A percentile compares a stretch with the other conserved stretches of the same genome.
phyloP scores from a whole-genome alignment of 768 basidiomycete species.

The Pleurotus salmoneostramineus region DNA sequence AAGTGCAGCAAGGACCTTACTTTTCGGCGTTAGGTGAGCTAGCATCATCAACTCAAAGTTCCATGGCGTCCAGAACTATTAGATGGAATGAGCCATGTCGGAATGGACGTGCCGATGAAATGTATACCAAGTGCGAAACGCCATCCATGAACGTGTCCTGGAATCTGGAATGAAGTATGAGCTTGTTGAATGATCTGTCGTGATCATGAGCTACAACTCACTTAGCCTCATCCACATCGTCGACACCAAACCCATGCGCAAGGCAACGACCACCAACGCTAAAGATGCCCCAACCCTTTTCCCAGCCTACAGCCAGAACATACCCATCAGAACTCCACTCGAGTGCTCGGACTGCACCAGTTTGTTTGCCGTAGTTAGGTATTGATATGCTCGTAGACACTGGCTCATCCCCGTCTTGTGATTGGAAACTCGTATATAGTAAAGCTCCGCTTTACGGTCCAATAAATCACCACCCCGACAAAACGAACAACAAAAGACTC shows the following conservation, averaged over 20 bases:
- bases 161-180: constrained; percentile 34
- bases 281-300: constrained; percentile 85
- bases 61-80: constrained; percentile 90
- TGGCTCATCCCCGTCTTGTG: constrained; percentile 51
- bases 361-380: constrained; percentile 56
- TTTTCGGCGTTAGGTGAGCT: constrained; percentile 46
- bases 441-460: constrained; percentile 52
- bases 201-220: constrained; percentile 16
- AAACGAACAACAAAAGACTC: constrained; percentile 7
- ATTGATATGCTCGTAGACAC: constrained; percentile 58
- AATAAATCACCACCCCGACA: neutral
- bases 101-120: neutral
- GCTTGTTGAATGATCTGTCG: constrained; percentile 5
- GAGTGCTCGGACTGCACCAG: constrained; percentile 62
- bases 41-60: constrained; percentile 86
- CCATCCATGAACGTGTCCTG: constrained; percentile 88
- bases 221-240: constrained; percentile 59
- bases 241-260: constrained; percentile 71
- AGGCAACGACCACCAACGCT: constrained; percentile 87
- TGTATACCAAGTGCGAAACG: constrained; percentile 62
- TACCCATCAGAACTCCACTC: constrained; percentile 97
- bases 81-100: constrained; percentile 4
- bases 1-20: constrained; percentile 28
- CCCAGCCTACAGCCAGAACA: constrained; percentile 91
- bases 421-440: constrained; percentile 66